Evolutionary conservation across 192 early-diverging fungal genomes (phyloP), one percentile per base, ranked within the genome.

Genomic region (Coemansia sp.): DNA sequence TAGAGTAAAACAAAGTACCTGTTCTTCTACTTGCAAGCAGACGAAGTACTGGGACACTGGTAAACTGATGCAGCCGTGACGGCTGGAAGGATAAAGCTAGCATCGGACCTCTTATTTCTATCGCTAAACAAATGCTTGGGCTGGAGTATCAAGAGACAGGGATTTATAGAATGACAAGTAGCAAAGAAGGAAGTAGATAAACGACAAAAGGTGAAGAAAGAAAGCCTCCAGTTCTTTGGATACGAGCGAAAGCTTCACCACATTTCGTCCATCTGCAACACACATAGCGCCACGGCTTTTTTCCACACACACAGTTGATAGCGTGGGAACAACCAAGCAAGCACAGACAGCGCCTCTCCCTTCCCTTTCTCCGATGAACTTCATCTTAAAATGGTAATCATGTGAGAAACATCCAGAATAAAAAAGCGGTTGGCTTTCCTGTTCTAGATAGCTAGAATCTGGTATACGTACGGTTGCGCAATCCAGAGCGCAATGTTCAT

Each of bases 401-500:
- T 41, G 70, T 58, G 47, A 50, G 15, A 8, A 32, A 32, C 32
- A 1, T 9, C 21, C 44, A 12, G 21, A 6, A 11, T 26, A 11
- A 26, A 23, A 11, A 15, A 26, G 19, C 6, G 23, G 15, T n/a
- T 5, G 19, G 9, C 23, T 26, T 7, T 21, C 44, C 32, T 9
- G 6, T 63, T 38, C 19, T 19, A 44, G 18, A 42, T 44, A 4
- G 63, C 18, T 16, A 67, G 41, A 16, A 65, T 49, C 45, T 11
- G 40, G 56, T 61, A 21, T 19, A 70, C 47, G 61, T 81, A 81
- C 9, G 79, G 79, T 70, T 76, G 79, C 15, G 68, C 49, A 43
- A 50, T 67, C 74, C 75, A 82, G 5, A 82, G 70, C 37, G 74
- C 70, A 15, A 69, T 53, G 39, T 68, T 68, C 68, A 82, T 65